Conservation (phyloP, 331 rosid species). For the Pyracantha coccinea region DNA sequence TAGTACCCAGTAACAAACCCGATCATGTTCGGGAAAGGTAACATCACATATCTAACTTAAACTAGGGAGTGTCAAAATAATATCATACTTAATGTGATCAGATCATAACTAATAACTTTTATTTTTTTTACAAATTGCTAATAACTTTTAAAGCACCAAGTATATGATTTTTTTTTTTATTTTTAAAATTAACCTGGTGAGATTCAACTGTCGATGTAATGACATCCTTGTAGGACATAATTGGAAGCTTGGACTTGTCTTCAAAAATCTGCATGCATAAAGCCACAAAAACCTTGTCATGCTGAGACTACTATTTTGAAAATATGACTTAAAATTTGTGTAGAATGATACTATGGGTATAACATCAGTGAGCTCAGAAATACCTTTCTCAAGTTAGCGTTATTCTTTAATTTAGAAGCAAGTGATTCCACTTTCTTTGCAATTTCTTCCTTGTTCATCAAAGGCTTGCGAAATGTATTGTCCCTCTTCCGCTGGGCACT, state of each 20-base stretch:
- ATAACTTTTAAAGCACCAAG: slow-evolving; percentile 3
- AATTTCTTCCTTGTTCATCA: slow-evolving; percentile 42
- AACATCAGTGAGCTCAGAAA: neutral
- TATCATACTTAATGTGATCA: slow-evolving; percentile 12
- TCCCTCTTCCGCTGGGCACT: slow-evolving; percentile 20
- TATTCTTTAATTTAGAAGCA: slow-evolving; percentile 27
- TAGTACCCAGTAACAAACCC: neutral
- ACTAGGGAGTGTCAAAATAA: slow-evolving; percentile 5
- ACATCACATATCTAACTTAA: neutral
- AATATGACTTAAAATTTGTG: neutral
- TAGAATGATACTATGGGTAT: slow-evolving; percentile 14
- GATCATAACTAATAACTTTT: neutral
- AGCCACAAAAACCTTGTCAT: slow-evolving; percentile 15
- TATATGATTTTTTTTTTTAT: neutral
- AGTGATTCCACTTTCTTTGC: slow-evolving; percentile 35
- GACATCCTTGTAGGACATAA: slow-evolving; percentile 64
- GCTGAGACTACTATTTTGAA: neutral
- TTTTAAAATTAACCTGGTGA: slow-evolving; percentile 59
- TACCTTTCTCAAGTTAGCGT: slow-evolving; percentile 48
- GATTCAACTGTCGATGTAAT: slow-evolving; percentile 68
- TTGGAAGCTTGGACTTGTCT: slow-evolving; percentile 69
- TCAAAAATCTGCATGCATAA: slow-evolving; percentile 38
- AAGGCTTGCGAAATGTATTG: slow-evolving; percentile 47
- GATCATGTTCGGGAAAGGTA: neutral
- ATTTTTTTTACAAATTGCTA: neutral